Conservation (phyloP, 441 rosid genomes). For the Erysimum pusillum region DNA sequence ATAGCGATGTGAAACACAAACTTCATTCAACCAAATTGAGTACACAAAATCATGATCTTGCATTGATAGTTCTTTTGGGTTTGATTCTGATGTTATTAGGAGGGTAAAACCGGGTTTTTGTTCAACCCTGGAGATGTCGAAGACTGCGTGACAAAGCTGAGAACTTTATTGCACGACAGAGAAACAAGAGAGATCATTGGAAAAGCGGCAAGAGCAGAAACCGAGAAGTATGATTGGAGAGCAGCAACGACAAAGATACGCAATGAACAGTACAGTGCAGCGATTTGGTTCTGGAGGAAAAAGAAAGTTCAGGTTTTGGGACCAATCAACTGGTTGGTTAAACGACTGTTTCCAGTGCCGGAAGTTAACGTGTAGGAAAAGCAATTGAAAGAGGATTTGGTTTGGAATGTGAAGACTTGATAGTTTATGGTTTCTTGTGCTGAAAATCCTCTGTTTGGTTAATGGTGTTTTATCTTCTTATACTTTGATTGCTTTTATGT, state of each 20-base stretch:
- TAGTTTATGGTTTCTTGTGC: background rate
- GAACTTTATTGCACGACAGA: conserved; percentile 58
- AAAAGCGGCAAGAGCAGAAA: conserved; percentile 87
- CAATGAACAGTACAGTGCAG: conserved; percentile 91
- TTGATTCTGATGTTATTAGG: conserved; percentile 43
- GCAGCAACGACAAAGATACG: conserved; percentile 92
- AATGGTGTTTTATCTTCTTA: conserved; percentile 25
- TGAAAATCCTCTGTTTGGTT: conserved; percentile 25
- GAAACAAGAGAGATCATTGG: conserved; percentile 82
- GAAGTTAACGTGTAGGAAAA: conserved; percentile 51
- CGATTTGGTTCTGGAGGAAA: conserved; percentile 98
- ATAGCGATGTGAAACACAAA: background rate
- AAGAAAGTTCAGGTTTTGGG: conserved; percentile 76
- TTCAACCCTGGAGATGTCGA: conserved; percentile 85
- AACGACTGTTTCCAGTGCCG: conserved; percentile 71
- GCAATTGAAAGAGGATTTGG: background rate
- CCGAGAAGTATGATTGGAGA: conserved; percentile 94
- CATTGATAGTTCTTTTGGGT: conserved; percentile 7
- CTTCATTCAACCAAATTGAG: background rate
- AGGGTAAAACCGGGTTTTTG: conserved; percentile 83
- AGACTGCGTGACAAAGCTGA: conserved; percentile 83
- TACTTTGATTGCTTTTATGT: conserved; percentile 33
- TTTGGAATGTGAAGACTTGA: conserved; percentile 26
- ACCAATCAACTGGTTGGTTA: conserved; percentile 82
- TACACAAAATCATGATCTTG: background rate